Evolutionary conservation across 805 yeast species (phyloP).

Genomic region (Yamadazyma takamatsuzukensis): DNA sequence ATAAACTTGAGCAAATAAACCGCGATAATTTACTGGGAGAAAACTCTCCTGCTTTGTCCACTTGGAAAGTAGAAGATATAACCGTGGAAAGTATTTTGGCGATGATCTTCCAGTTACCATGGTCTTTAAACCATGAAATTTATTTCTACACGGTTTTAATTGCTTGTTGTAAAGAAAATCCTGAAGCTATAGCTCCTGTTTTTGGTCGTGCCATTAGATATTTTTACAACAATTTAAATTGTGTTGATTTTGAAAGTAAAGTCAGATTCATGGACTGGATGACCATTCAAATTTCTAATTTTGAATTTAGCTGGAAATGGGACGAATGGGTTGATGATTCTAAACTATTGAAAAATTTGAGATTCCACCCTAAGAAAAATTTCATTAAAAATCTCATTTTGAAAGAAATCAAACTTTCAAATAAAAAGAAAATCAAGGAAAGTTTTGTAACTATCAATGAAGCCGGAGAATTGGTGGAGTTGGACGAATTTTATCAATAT

Average conservation of each 20-base stretch:
- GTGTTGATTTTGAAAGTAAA: slow-evolving; percentile 72
- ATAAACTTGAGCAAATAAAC: slow-evolving; percentile 48
- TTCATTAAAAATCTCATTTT: slow-evolving; percentile 76
- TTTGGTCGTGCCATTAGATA: slow-evolving; percentile 89
- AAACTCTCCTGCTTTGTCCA: slow-evolving; percentile 47
- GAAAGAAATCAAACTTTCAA: slow-evolving; percentile 83
- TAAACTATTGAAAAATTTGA: slow-evolving; percentile 36
- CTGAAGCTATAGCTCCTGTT: slow-evolving; percentile 81
- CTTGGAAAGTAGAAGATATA: slow-evolving; percentile 90
- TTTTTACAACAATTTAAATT: slow-evolving; percentile 63
- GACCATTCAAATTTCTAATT: slow-evolving; percentile 87
- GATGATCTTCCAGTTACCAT: slow-evolving; percentile 72
- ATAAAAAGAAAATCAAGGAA: slow-evolving; percentile 62
- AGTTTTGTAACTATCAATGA: slow-evolving; percentile 48
- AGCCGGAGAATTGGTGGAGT: slow-evolving; percentile 26
- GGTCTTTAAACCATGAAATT: slow-evolving; percentile 59
- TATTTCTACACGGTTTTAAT: slow-evolving; percentile 83
- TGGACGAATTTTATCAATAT: slow-evolving; percentile 38
- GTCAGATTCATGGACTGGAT: slow-evolving; percentile 84
- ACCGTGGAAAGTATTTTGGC: slow-evolving; percentile 80
- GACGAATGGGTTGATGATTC: slow-evolving; percentile 80
- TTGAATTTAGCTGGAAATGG: slow-evolving; percentile 98
- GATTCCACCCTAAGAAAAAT: slow-evolving; percentile 67
- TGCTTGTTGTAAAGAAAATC: slow-evolving; percentile 77
- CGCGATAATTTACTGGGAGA: slow-evolving; percentile 41